phyloP scores from a whole-genome alignment of 148 eudicot species.

The Arctostaphylos glauca region DNA sequence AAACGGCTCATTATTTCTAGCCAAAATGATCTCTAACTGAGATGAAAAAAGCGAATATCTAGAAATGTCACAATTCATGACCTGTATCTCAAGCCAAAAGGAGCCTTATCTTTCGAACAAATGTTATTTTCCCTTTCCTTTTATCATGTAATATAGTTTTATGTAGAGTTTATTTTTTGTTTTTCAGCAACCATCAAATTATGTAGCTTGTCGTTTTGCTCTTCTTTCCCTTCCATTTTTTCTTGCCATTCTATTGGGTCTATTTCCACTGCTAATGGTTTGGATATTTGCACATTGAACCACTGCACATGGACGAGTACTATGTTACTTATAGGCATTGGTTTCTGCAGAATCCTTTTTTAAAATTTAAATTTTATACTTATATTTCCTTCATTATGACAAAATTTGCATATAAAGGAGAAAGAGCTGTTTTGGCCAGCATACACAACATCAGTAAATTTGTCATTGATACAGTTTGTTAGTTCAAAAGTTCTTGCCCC shows the following conservation, averaged over 20 bases:
- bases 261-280: background rate
- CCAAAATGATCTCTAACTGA: background rate
- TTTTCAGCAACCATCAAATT: background rate
- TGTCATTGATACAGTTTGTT: background rate
- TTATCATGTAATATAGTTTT: background rate
- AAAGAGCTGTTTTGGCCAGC: background rate
- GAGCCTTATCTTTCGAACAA: background rate
- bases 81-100: background rate
- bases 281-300: background rate
- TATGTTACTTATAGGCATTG: constrained; percentile 5
- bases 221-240: background rate
- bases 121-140: background rate
- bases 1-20: background rate
- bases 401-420: background rate
- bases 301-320: background rate
- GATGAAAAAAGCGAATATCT: background rate
- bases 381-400: background rate
- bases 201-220: background rate
- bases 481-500: background rate
- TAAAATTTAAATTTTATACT: background rate
- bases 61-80: background rate
- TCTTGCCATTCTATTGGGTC: background rate
- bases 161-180: background rate
- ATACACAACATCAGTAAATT: background rate
- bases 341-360: background rate